Base-by-base conservation (phyloP, 139 green algal species). In the Chlamydomonas sp. region DNA sequence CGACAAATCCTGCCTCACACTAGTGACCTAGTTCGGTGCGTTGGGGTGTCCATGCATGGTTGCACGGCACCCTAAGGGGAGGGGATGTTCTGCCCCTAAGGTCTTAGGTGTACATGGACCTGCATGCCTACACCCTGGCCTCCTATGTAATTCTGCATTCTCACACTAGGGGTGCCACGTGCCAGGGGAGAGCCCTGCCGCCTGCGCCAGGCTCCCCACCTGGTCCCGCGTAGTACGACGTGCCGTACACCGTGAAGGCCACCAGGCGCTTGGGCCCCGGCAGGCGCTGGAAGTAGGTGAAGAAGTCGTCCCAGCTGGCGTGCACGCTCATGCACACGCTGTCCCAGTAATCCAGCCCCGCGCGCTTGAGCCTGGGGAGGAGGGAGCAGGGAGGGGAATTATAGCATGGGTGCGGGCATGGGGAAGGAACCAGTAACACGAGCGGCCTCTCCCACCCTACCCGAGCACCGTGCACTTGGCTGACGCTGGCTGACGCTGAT, bases 331-430 rank as follows among this genome's bases (percentile, higher is more conserved):
- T 94, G 9, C 89, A 92, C 0, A 99, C 94, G 17, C 90, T 94
- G 1, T 91, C 80, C 96, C 96, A 98, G 81, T 98, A 98, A 83
- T 98, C 96, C 14, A 98, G 91, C 0, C 96, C 96, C 10, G 96
- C 96, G 4, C 96, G 92, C 89, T 97, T 98, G 78, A 98, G 73
- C 89, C 94, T 96, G 82, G 12, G 3, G 17, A 49, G 9, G 63
- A 17, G 4, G 16, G 18, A 31, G 15, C 61, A 85, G 7, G 16
- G 62, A 31, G 4, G 5, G 18, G 78, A 12, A 79, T 12, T 79
- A 12, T 57, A 77, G 49, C 49, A 76, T n/a, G 31, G 69, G 63
- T 66, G 18, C 12, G 10, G 17, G 79, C 79, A 84, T 49, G 5
- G 59, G 57, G 59, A 14, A 73, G 59, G 17, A 75, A 60, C 6